Conservation (phyloP, 2,329 filamentous ascomycete species). For the Clarireedia homoeocarpa region DNA sequence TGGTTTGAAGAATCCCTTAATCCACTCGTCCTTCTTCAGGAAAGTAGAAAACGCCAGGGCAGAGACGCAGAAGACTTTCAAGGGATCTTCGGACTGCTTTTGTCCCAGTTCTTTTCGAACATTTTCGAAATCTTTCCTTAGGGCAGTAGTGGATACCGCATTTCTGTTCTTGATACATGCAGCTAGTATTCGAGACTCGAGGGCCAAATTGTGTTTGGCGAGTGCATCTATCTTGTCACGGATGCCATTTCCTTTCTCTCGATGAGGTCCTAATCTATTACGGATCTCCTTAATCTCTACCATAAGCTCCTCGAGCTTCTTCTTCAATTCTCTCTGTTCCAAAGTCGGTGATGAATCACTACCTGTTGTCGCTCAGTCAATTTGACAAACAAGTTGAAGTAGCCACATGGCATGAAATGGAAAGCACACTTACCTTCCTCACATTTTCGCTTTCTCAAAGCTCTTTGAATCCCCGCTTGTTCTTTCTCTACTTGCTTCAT, state of each 20-base stretch:
- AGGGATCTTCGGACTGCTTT: background rate
- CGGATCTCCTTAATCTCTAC: no score
- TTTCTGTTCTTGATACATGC: constrained; percentile 15
- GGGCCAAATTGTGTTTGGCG: background rate
- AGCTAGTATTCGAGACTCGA: background rate
- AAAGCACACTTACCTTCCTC: background rate
- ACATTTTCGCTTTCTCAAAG: background rate
- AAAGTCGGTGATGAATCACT: no score
- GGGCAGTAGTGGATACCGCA: background rate
- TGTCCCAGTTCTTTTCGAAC: constrained; percentile 9
- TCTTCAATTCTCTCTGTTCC: no score
- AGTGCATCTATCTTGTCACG: background rate
- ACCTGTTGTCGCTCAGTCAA: no score
- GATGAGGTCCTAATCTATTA: no score
- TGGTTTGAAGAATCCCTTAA: constrained; percentile 9
- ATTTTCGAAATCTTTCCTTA: constrained; percentile 10
- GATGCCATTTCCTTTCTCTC: no score
- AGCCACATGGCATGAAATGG: background rate
- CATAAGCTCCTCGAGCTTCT: no score
- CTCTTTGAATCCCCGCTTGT: background rate
- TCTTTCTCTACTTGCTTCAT: background rate
- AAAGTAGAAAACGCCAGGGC: background rate
- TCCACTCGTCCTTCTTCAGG: no score
- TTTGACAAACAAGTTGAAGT: no score
- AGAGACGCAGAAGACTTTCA: constrained; percentile 16